Conservation (phyloP, 1,284 basidiomycete species). For the Apiotrichum gamsii region DNA sequence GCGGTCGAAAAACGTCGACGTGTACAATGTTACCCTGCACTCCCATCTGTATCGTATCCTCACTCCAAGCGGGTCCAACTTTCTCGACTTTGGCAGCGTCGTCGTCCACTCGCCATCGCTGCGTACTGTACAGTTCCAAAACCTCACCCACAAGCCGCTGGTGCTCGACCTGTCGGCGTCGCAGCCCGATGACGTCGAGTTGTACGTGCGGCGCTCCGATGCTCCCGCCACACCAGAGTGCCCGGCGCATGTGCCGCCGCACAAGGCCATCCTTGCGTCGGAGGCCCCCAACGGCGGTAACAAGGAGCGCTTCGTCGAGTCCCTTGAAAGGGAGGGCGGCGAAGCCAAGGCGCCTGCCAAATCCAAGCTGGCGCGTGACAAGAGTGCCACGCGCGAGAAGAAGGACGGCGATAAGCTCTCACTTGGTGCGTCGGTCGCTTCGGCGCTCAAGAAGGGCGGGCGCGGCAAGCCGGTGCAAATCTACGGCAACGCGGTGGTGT, state of each 20-base stretch:
- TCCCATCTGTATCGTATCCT: constrained; percentile 53
- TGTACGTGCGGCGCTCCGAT: constrained; percentile 47
- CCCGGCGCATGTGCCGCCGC: neutral
- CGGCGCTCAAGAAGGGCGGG: constrained; percentile 49
- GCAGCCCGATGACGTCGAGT: constrained; percentile 50
- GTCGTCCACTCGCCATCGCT: constrained; percentile 50
- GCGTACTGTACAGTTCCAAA: constrained; percentile 50
- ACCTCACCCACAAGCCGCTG: constrained; percentile 43
- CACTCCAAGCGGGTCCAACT: constrained; percentile 51
- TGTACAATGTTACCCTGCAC: constrained; percentile 51
- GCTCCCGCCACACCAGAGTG: constrained; percentile 9
- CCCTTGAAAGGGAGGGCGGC: constrained; percentile 38
- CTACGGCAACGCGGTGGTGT: constrained; percentile 48
- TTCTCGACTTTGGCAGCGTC: constrained; percentile 52
- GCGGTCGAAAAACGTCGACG: constrained; percentile 50
- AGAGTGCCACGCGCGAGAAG: constrained; percentile 4
- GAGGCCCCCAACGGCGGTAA: constrained; percentile 17
- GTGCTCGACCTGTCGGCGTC: constrained; percentile 49
- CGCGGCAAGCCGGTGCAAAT: constrained; percentile 48
- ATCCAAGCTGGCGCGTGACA: constrained; percentile 18
- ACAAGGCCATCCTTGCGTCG: neutral
- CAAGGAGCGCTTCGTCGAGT: constrained; percentile 51
- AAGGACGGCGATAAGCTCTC: constrained; percentile 21
- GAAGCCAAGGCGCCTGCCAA: constrained; percentile 9
- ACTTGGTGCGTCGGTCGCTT: constrained; percentile 28